Conservation (phyloP, 139 green algal species). For the Ettlia oleoabundans region DNA sequence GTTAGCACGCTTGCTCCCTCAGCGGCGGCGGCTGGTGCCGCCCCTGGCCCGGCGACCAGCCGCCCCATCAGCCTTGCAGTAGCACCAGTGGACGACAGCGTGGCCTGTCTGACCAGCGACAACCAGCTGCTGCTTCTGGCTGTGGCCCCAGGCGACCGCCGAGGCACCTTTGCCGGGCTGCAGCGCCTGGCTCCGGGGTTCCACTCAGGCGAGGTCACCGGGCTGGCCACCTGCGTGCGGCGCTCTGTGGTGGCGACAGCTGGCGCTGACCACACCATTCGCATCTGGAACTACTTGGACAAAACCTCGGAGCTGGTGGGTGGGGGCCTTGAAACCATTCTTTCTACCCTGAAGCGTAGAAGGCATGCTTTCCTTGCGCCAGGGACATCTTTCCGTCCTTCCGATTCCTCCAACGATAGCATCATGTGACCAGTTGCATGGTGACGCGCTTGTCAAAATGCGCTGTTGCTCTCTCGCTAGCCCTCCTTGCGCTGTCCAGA, state of each 20-base stretch:
- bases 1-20: not conserved
- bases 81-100: slow-evolving; percentile 78
- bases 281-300: slow-evolving; percentile 91
- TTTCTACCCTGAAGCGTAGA: too few relatives aligned
- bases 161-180: slow-evolving; percentile 35
- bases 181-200: slow-evolving; percentile 48
- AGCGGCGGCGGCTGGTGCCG: not conserved
- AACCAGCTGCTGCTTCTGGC: slow-evolving; percentile 55
- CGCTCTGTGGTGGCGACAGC: slow-evolving; percentile 83
- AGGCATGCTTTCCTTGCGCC: too few relatives aligned
- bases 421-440: too few relatives aligned
- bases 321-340: not conserved
- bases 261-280: slow-evolving; percentile 74
- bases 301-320: slow-evolving; percentile 53
- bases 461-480: too few relatives aligned
- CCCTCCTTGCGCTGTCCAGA: too few relatives aligned
- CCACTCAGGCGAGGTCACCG: slow-evolving; percentile 63
- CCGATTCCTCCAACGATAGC: too few relatives aligned
- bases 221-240: slow-evolving; percentile 81
- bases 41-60: not conserved
- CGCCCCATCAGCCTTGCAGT: slow-evolving; percentile 55
- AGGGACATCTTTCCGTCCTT: too few relatives aligned
- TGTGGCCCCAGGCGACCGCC: slow-evolving; percentile 73
- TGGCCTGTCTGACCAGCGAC: slow-evolving; percentile 71
- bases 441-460: too few relatives aligned